These are phyloP conservation scores for Fusarium stilboides DNA, from an alignment of 2,329 filamentous ascomycete species.

Conservation along the genomic window DNA sequence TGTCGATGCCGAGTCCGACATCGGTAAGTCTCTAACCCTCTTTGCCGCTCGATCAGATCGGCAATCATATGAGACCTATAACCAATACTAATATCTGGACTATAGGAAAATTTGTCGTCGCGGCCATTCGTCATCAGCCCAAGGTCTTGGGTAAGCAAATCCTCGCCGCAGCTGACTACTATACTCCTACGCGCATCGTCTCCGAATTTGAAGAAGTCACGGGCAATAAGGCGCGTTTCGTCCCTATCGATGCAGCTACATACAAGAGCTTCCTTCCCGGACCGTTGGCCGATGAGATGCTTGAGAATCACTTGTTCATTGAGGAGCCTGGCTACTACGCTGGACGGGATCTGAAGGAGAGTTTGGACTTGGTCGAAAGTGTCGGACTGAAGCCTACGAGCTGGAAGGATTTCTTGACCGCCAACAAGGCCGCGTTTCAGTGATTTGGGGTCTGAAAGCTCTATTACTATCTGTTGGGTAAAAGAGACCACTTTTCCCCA, in stretches of 20 bases:
- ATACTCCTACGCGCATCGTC: neutral
- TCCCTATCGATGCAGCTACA: neutral
- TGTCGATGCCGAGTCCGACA: no score
- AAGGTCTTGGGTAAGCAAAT: neutral
- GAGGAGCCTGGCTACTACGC: neutral
- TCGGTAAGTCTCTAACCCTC: no score
- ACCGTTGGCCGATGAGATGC: neutral
- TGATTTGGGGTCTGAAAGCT: no score
- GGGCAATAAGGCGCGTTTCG: neutral
- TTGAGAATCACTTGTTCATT: conserved; percentile 1
- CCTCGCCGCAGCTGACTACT: neutral
- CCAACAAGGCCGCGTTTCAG: neutral
- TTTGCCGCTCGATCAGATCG: no score
- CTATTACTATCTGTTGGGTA: no score
- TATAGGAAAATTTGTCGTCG: neutral
- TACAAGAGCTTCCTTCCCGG: conserved; percentile 4
- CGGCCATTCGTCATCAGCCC: neutral
- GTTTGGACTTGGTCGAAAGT: neutral
- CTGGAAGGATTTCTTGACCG: neutral
- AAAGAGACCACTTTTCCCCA: no score
- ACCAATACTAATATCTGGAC: no score
- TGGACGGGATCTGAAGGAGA: neutral
- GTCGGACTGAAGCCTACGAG: neutral
- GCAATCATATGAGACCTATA: no score
- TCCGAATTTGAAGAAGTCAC: neutral